These are phyloP conservation scores for Colletotrichum abscissum DNA, from an alignment of 2,329 filamentous ascomycete genomes.

Conservation along the genomic window DNA sequence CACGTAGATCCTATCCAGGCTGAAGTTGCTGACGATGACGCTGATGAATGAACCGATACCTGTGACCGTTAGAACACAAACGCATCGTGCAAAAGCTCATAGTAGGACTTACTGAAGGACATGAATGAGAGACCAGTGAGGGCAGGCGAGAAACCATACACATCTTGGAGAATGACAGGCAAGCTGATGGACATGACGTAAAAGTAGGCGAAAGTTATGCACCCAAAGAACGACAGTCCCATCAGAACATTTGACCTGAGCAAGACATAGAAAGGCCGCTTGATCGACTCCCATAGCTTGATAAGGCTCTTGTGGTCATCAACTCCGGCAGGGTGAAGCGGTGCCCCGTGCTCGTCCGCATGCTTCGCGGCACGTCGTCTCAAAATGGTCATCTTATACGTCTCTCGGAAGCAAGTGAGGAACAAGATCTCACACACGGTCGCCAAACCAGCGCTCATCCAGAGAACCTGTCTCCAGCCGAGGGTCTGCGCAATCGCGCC, in stretches of 20 bases:
- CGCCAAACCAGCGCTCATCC: slow-evolving; percentile 61
- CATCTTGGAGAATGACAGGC: slow-evolving; percentile 58
- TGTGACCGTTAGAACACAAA: slow-evolving; percentile 39
- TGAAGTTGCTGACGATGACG: slow-evolving; percentile 60
- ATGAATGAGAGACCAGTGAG: slow-evolving; percentile 65
- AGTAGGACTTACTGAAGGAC: slow-evolving; percentile 58
- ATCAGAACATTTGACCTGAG: slow-evolving; percentile 65
- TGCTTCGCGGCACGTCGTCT: slow-evolving; percentile 51
- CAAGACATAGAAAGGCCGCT: slow-evolving; percentile 59
- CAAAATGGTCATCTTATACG: slow-evolving; percentile 69
- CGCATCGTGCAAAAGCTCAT: fast-evolving
- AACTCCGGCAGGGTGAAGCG: slow-evolving; percentile 21
- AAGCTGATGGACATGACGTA: slow-evolving; percentile 67
- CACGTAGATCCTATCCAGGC: slow-evolving; percentile 65
- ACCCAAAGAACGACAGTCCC: slow-evolving; percentile 56
- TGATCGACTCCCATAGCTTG: slow-evolving; percentile 53
- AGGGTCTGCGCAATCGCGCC: slow-evolving; percentile 64
- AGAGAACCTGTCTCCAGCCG: slow-evolving; percentile 66
- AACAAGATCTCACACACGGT: slow-evolving; percentile 61
- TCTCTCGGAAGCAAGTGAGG: slow-evolving; percentile 66
- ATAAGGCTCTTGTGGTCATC: slow-evolving; percentile 40
- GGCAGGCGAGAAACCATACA: slow-evolving; percentile 62
- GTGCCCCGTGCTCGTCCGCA: slow-evolving; percentile 42
- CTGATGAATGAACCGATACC: slow-evolving; percentile 60
- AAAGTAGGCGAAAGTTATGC: slow-evolving; percentile 62